A percentile compares a stretch with the other conserved stretches of the same genome.
phyloP scores from a whole-genome alignment of 768 basidiomycete genomes.

The Mycena venus region DNA sequence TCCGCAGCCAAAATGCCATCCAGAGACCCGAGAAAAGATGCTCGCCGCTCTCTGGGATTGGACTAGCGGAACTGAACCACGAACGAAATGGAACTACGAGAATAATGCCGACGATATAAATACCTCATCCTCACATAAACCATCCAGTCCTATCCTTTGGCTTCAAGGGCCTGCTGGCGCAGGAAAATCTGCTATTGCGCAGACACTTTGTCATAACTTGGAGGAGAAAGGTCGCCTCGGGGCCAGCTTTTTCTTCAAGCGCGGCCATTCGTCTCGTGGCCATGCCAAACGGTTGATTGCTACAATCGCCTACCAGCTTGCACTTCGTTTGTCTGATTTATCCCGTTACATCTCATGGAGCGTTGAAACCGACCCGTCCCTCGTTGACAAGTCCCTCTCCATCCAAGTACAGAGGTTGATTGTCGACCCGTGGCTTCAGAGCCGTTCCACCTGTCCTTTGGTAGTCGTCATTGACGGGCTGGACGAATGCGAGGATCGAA shows the following conservation, averaged over 20 bases:
- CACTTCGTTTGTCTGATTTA: neutral
- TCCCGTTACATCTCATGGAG: neutral
- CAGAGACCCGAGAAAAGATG: neutral
- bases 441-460: neutral
- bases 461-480: neutral
- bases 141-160: neutral
- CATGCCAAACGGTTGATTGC: neutral
- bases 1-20: neutral
- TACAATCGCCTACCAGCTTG: neutral
- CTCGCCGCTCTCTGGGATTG: neutral
- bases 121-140: neutral
- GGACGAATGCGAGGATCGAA: too few species aligned
- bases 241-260: neutral
- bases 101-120: too few species aligned
- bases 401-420: neutral
- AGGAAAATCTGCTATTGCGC: neutral
- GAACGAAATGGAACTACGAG: too few species aligned
- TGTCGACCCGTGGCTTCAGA: neutral
- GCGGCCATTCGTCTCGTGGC: neutral
- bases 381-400: neutral
- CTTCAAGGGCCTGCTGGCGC: neutral
- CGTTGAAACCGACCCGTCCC: neutral
- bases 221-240: neutral
- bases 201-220: neutral
- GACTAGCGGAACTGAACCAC: too few species aligned